Percentiles rank a stretch among this genome's conserved stretches.
phyloP scores from a whole-genome alignment of 106 monocot genomes.

The Phalaenopsis aphrodite region DNA sequence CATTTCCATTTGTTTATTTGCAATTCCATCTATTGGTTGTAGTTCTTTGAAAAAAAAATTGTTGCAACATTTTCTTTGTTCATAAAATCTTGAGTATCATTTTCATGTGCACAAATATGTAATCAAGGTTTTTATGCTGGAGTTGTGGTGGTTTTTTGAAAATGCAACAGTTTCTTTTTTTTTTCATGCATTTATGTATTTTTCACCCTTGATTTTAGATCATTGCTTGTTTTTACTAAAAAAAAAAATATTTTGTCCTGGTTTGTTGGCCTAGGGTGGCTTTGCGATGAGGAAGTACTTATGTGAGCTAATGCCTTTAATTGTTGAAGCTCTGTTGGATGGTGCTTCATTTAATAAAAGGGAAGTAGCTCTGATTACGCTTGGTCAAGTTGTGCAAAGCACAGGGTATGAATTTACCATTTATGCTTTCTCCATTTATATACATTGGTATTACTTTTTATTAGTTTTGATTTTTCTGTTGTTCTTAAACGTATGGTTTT shows the following conservation, averaged over 20 bases:
- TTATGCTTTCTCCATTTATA: neutral
- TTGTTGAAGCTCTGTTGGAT: constrained; percentile 94
- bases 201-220: neutral
- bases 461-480: neutral
- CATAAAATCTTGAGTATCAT: neutral
- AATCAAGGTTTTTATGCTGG: neutral
- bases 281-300: constrained; percentile 89
- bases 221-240: neutral
- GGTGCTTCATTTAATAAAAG: constrained; percentile 71
- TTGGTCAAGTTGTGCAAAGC: constrained; percentile 99
- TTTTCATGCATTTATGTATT: neutral
- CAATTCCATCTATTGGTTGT: neutral
- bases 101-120: neutral
- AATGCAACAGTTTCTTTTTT: neutral
- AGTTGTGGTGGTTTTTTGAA: neutral
- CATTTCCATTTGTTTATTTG: too few species aligned
- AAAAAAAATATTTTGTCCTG: neutral
- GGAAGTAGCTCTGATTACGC: constrained; percentile 92
- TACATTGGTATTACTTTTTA: neutral
- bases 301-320: constrained; percentile 83
- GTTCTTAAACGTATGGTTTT: neutral
- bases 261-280: constrained; percentile 52
- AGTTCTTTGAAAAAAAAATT: neutral
- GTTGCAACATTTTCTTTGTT: neutral
- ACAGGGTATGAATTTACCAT: constrained; percentile 58